Evolutionary conservation across 805 yeast genomes (phyloP).

Genomic region (Zygosaccharomyces siamensis): DNA sequence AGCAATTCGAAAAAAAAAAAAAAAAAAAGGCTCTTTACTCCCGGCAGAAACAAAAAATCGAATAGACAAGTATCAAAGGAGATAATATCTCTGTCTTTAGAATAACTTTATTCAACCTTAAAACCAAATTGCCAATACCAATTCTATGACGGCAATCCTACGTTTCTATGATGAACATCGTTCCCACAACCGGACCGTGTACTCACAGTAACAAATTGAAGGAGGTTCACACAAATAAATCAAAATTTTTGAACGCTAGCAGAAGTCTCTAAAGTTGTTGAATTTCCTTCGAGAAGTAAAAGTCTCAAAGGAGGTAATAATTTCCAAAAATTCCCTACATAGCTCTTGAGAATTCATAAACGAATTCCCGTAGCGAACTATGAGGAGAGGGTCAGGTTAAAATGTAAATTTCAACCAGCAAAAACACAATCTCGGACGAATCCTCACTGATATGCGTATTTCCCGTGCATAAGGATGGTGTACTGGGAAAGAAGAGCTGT

Average conservation of each 20-base stretch:
- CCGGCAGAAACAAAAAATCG: too few relatives aligned
- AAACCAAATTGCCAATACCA: too few relatives aligned
- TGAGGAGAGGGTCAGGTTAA: slow-evolving; percentile 85
- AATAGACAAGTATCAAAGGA: too few relatives aligned
- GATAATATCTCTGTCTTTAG: too few relatives aligned
- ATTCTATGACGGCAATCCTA: too few relatives aligned
- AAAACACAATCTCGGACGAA: slow-evolving; percentile 99
- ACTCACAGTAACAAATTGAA: slow-evolving; percentile 1
- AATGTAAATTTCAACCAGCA: slow-evolving; percentile 98
- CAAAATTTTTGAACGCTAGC: neutral
- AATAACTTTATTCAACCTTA: too few relatives aligned
- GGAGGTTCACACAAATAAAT: neutral
- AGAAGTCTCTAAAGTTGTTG: neutral
- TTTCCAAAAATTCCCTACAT: slow-evolving; percentile 75
- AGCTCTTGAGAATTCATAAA: slow-evolving; percentile 39
- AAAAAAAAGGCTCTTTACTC: too few relatives aligned
- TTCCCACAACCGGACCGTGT: slow-evolving; percentile 1
- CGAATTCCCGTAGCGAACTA: slow-evolving; percentile 39
- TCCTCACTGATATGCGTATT: slow-evolving; percentile 99
- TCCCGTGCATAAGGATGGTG: slow-evolving; percentile 99
- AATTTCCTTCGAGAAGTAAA: neutral
- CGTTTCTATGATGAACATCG: neutral
- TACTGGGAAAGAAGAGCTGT: slow-evolving; percentile 9
- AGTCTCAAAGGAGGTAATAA: slow-evolving; percentile 3
- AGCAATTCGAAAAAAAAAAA: too few relatives aligned